Conservation (phyloP, 352 stramenopile genomes). For the Phytophthora ohioensis region DNA sequence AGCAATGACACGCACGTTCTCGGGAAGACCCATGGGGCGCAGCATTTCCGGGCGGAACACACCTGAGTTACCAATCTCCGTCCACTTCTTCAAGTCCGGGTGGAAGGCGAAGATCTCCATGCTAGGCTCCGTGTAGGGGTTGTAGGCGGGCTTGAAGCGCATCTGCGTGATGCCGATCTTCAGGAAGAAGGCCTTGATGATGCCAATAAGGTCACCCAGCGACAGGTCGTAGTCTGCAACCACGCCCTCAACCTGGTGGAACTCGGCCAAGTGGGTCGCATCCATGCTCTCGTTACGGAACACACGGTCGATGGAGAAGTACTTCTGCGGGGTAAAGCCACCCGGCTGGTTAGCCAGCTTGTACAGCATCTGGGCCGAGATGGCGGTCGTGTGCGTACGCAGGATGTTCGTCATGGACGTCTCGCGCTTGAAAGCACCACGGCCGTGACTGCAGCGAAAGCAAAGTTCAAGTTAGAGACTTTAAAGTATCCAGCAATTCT, state of each 20-base stretch:
- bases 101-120: constrained; percentile 99
- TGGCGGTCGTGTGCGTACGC: constrained; percentile 99
- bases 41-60: constrained; percentile 99
- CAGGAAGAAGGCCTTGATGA: constrained; percentile 99
- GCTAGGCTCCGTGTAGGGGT: constrained; percentile 99
- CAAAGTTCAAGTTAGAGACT: background rate
- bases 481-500: background rate
- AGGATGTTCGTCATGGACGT: constrained; percentile 99
- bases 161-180: constrained; percentile 98
- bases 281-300: constrained; percentile 99
- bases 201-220: constrained; percentile 98
- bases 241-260: constrained; percentile 99
- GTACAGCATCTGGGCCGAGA: constrained; percentile 99
- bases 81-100: constrained; percentile 99
- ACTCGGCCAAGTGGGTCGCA: constrained; percentile 99
- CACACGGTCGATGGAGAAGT: constrained; percentile 99
- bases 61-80: constrained; percentile 99
- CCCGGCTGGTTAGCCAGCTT: constrained; percentile 95
- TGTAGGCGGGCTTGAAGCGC: constrained; percentile 99
- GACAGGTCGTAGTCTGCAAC: constrained; percentile 99
- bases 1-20: constrained; percentile 99
- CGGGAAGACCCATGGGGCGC: constrained; percentile 97
- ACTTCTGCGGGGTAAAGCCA: constrained; percentile 98
- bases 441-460: constrained; percentile 59
- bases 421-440: constrained; percentile 91